These are phyloP conservation scores for Botryotinia narcissicola DNA, from an alignment of 2,329 filamentous ascomycete species.

Conservation along the genomic window DNA sequence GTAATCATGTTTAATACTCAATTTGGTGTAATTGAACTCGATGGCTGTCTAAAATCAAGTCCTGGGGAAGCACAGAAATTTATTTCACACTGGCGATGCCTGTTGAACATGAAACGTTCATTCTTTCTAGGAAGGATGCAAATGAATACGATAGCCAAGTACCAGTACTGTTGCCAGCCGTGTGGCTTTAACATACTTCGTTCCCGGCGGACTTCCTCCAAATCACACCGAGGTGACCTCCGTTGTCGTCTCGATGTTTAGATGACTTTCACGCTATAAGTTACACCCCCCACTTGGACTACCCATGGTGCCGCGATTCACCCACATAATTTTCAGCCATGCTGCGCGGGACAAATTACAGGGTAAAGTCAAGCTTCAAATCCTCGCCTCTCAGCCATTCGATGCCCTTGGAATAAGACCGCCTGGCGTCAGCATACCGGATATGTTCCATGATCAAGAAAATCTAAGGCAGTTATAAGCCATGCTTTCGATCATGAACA, in stretches of 20 bases:
- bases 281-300: constrained; percentile 3
- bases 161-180: constrained; percentile 2
- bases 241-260: constrained; percentile 4
- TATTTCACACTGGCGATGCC: background rate
- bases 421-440: background rate
- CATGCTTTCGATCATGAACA: background rate
- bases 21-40: background rate
- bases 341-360: constrained; percentile 9
- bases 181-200: constrained; percentile 5
- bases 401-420: constrained; percentile 4
- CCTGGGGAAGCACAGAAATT: constrained; percentile 8
- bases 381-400: constrained; percentile 4
- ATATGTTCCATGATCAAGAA: background rate
- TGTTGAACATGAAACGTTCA: constrained; percentile 12
- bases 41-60: background rate
- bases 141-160: background rate
- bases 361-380: constrained; percentile 4
- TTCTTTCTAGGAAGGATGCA: background rate
- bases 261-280: constrained; percentile 1
- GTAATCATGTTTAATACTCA: background rate
- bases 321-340: constrained; percentile 8
- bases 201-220: constrained; percentile 1
- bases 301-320: constrained; percentile 13
- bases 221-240: constrained; percentile 10
- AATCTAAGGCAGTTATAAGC: background rate